These are phyloP conservation scores for Wallacemonas rigidus DNA, from an alignment of 208 protist species.

Conservation along the genomic window DNA sequence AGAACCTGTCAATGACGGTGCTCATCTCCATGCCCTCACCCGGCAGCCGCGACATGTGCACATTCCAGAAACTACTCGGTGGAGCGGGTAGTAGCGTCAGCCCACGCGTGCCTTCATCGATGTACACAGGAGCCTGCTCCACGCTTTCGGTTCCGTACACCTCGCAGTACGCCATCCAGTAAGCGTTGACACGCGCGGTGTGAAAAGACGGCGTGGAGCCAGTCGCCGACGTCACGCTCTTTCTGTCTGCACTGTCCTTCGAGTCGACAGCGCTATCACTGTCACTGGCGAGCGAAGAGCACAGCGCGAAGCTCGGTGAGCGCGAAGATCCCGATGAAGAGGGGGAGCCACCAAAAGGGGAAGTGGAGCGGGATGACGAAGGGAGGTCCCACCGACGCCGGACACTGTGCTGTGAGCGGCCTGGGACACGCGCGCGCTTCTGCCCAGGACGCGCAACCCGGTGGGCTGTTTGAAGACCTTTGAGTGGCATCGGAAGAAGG, in stretches of 20 bases:
- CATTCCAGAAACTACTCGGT: constrained; percentile 48
- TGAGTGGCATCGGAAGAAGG: background rate
- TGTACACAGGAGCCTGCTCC: constrained; percentile 48
- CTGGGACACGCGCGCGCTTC: background rate
- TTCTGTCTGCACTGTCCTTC: no score
- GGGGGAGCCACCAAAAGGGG: constrained; percentile 8
- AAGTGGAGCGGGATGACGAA: constrained; percentile 23
- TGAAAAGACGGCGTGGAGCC: no score
- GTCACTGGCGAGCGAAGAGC: constrained; percentile 31
- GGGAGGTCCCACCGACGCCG: constrained; percentile 1
- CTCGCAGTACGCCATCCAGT: constrained; percentile 76
- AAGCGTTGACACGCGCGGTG: constrained; percentile 21
- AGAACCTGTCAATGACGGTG: constrained; percentile 49
- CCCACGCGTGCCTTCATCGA: constrained; percentile 48
- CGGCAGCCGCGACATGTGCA: constrained; percentile 42
- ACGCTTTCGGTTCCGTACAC: constrained; percentile 74
- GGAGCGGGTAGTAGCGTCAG: constrained; percentile 55
- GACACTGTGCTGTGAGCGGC: background rate
- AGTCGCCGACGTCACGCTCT: no score
- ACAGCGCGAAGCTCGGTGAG: constrained; percentile 32
- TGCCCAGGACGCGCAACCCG: background rate
- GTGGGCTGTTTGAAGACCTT: background rate
- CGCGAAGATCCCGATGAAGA: background rate
- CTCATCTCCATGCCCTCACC: constrained; percentile 46
- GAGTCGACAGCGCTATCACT: no score